Conservation (phyloP, 106 monocot species). For the Dendrobium nobile region DNA sequence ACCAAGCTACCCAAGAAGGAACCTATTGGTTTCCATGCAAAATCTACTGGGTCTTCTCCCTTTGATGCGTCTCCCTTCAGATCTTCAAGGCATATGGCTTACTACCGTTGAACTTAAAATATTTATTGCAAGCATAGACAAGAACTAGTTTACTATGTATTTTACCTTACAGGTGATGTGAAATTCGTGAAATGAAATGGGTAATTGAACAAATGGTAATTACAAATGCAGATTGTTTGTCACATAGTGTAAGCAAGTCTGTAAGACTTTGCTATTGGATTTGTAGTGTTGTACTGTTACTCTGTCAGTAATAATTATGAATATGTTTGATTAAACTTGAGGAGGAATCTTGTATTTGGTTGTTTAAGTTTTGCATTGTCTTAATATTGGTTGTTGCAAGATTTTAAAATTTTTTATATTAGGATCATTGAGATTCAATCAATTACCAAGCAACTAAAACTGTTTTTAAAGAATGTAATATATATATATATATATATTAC, state of each 20-base stretch:
- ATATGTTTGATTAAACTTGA: background rate
- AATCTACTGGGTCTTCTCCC: slow-evolving; percentile 32
- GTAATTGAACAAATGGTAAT: background rate
- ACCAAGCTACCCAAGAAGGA: slow-evolving; percentile 46
- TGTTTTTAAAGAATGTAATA: too few species aligned
- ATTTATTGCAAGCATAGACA: background rate
- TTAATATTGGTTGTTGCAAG: too few species aligned
- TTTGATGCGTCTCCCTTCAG: slow-evolving; percentile 72
- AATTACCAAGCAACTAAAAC: too few species aligned
- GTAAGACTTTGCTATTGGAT: background rate
- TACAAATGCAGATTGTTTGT: background rate
- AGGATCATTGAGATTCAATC: too few species aligned
- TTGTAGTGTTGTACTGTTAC: background rate
- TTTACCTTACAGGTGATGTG: background rate
- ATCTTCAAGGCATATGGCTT: slow-evolving; percentile 94
- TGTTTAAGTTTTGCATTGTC: too few species aligned
- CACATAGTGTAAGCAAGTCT: background rate
- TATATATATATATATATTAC: too few species aligned
- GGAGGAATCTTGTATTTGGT: background rate
- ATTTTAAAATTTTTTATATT: too few species aligned
- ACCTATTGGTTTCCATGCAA: background rate
- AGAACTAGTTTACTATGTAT: too few species aligned
- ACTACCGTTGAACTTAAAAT: slow-evolving; percentile 62
- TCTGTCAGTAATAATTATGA: background rate
- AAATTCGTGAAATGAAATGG: background rate